A percentile compares a stretch with the other conserved stretches of the same genome.
Evolutionary conservation across 2,329 filamentous ascomycete species (phyloP).

Genomic region (Paecilomyces fulvus): DNA sequence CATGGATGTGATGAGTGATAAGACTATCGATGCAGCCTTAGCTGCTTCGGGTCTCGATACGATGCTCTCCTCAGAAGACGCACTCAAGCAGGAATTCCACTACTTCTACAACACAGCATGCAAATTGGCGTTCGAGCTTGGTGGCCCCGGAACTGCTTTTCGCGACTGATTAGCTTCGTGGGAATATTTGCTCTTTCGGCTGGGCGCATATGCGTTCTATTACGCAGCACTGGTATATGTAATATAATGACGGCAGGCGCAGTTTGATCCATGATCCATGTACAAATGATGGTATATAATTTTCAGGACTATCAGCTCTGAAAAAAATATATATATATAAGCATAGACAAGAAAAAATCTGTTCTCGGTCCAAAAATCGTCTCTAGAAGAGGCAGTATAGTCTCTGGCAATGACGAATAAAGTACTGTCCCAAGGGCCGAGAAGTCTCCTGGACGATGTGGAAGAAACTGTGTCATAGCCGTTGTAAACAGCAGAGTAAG

Average conservation of each 20-base stretch:
- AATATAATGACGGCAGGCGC: conserved; percentile 2
- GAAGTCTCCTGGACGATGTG: not conserved
- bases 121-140: conserved; percentile 29
- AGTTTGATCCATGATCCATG: not conserved
- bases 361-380: not conserved
- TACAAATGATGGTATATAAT: not conserved
- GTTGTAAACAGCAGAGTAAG: not conserved
- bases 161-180: not conserved
- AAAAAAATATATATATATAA: too few relatives aligned
- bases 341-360: not conserved
- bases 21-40: not conserved
- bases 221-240: not conserved
- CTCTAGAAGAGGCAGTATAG: not conserved
- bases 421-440: not conserved
- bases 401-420: not conserved
- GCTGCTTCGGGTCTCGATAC: not conserved
- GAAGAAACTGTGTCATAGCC: not conserved
- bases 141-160: conserved; percentile 9
- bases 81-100: conserved; percentile 20
- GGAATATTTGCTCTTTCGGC: not conserved
- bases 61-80: conserved; percentile 1
- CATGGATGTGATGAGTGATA: conserved; percentile 14
- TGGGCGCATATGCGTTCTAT: not conserved
- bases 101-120: conserved; percentile 30
- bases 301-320: not conserved